A percentile compares a stretch with the other conserved stretches of the same genome.
These are phyloP conservation scores for Magnolia sinica DNA, from an alignment of 164 flowering plant species.

Conservation along the genomic window DNA sequence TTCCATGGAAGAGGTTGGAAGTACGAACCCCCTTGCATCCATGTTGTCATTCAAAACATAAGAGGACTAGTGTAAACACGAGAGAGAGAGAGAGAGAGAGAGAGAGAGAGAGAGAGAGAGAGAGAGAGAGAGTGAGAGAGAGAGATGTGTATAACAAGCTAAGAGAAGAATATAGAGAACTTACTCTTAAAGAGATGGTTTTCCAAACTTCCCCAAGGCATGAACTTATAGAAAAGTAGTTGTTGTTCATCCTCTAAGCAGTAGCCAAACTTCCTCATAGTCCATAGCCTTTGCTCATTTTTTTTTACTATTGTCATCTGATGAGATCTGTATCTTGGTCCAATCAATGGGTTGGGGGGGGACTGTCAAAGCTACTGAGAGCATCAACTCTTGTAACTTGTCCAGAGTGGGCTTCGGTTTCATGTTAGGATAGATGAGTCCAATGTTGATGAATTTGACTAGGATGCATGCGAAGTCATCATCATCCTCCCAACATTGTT, in stretches of 20 bases:
- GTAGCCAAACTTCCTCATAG: conserved; percentile 58
- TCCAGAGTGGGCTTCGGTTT: too few species aligned
- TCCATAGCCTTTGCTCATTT: too few species aligned
- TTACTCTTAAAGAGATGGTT: conserved; percentile 83
- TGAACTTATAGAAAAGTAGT: conserved; percentile 74
- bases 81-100: too few species aligned
- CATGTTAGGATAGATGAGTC: too few species aligned
- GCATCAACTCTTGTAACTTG: too few species aligned
- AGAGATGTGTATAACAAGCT: neutral
- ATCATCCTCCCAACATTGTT: too few species aligned
- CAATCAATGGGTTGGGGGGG: too few species aligned
- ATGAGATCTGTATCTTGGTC: too few species aligned
- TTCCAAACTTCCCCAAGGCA: conserved; percentile 81
- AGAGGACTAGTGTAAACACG: neutral
- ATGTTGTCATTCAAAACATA: neutral
- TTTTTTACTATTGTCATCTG: too few species aligned
- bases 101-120: neutral
- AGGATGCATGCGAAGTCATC: too few species aligned
- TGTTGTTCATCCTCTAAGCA: conserved; percentile 82
- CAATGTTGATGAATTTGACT: too few species aligned
- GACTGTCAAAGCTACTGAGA: too few species aligned
- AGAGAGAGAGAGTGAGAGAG: neutral
- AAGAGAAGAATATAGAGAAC: conserved; percentile 17
- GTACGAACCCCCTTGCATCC: conserved; percentile 48
- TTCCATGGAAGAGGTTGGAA: conserved; percentile 74